Evolutionary conservation across 1,284 basidiomycete species (phyloP).

Genomic region (Exobasidium rhododendri): DNA sequence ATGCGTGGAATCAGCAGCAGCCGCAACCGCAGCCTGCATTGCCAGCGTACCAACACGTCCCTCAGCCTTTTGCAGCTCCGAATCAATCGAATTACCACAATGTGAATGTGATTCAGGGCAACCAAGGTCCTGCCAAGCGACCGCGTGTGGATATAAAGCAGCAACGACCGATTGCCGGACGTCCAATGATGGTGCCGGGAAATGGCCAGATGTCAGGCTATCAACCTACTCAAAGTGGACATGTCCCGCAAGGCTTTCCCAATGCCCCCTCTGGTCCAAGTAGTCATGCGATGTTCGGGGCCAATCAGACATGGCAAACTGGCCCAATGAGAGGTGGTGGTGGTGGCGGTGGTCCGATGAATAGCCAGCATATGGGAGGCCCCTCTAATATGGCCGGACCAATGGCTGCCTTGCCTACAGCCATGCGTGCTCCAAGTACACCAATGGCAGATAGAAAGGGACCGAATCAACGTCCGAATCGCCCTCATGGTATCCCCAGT

Average conservation of each 20-base stretch:
- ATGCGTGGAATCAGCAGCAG: slow-evolving; percentile 13
- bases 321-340: background rate
- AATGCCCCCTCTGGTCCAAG: background rate
- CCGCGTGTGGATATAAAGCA: slow-evolving; percentile 4
- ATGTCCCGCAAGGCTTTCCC: background rate
- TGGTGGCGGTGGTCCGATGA: slow-evolving; percentile 5
- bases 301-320: background rate
- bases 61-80: slow-evolving; percentile 11
- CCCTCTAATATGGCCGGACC: slow-evolving; percentile 8
- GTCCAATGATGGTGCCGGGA: background rate
- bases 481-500: background rate
- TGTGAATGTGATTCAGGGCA: slow-evolving; percentile 8
- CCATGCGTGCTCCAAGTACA: background rate
- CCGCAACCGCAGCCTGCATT: background rate
- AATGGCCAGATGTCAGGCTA: background rate
- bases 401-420: background rate
- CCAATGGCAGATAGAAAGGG: background rate
- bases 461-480: background rate
- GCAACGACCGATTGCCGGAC: background rate
- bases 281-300: background rate
- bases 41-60: slow-evolving; percentile 12
- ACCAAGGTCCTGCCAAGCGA: slow-evolving; percentile 16
- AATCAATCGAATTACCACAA: background rate
- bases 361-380: background rate
- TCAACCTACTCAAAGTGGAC: background rate